Evolutionary conservation across 2,329 filamentous ascomycete genomes (phyloP).

Genomic region (Aureobasidium subglaciale): DNA sequence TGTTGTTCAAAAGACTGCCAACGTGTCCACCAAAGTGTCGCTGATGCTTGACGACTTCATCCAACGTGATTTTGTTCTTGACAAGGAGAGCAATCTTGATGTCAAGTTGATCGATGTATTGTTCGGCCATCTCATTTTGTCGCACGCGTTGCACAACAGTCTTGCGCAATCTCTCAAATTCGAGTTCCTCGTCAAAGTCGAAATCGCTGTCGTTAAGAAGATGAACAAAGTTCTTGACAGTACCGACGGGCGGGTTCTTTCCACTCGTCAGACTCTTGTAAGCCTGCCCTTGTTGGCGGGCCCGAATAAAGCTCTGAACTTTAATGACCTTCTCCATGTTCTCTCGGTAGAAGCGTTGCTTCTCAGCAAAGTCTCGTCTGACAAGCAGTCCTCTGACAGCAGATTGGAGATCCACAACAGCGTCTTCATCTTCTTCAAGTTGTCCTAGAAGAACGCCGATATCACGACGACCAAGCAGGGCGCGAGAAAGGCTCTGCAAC

Average conservation of each 20-base stretch:
- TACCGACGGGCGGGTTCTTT: slow-evolving; percentile 93
- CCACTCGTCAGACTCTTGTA: slow-evolving; percentile 96
- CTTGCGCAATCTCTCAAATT: slow-evolving; percentile 90
- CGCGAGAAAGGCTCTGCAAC: slow-evolving; percentile 70
- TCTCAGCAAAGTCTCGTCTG: slow-evolving; percentile 69
- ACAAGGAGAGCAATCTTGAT: slow-evolving; percentile 98
- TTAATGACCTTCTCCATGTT: slow-evolving; percentile 99
- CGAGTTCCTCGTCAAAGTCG: slow-evolving; percentile 97
- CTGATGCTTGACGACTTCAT: slow-evolving; percentile 95
- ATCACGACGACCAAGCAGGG: slow-evolving; percentile 67
- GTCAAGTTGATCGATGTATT: slow-evolving; percentile 96
- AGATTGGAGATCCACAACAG: slow-evolving; percentile 67
- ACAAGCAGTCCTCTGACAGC: slow-evolving; percentile 66
- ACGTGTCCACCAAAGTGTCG: slow-evolving; percentile 90
- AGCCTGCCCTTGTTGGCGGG: slow-evolving; percentile 90
- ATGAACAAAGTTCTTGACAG: slow-evolving; percentile 97
- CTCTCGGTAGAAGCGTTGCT: slow-evolving; percentile 80
- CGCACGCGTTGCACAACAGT: slow-evolving; percentile 95
- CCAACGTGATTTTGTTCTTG: slow-evolving; percentile 98
- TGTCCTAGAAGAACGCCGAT: slow-evolving; percentile 68
- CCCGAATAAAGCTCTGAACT: slow-evolving; percentile 92
- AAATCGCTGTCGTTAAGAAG: slow-evolving; percentile 97
- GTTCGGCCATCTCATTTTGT: slow-evolving; percentile 93
- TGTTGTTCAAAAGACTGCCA: slow-evolving; percentile 76
- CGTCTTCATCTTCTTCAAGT: slow-evolving; percentile 76